Base-by-base conservation (phyloP, 2,329 filamentous ascomycete species). In the Phialemonium atrogriseum region DNA sequence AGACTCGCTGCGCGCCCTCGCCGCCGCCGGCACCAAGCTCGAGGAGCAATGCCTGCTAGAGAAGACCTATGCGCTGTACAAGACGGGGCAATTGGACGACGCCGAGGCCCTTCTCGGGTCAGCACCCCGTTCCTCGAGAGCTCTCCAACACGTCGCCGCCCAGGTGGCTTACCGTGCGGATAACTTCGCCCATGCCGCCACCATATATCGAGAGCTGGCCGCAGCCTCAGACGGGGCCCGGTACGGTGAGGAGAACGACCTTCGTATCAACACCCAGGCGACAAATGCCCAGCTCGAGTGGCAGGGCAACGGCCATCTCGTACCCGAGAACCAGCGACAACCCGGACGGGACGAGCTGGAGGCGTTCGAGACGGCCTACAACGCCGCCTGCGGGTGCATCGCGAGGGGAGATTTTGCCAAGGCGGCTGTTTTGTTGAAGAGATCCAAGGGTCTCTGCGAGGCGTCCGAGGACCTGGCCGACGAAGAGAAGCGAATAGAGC, bases 1-100 rank as follows among this genome's bases (percentile, higher is more conserved):
- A 35, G 84, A 91, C 54, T 83, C 82, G 27, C 62, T 86, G 28
- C 74, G 75, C 37, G 70, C 75, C 34, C 70, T 89, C 37, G 71
- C 77, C 37, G 73, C 77, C 21, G 76, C 67, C 12, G 76, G 77
- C 29, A 63, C 71, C 36, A 64, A 60, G 41, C 59, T 88, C 35
- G 73, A 78, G 50, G 61, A 70, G 23, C 58, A 59, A 35, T 84
- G 79, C 43, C 49, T 59, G 11, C 65, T 88, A 25, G 84, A 88
- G 55, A 79, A 79, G 51, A 74, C 81, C 3, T 93, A 93, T 60
- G 80, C 82, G n/a, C 68, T 88, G 13, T 93, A 91, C 61, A 91
- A 88, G 62, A 71, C 74, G 1, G 82, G 83, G 15, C 68, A 77
- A 41, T 68, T 85, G 2, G 62, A 69, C 13, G 77, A 80, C 35